Evolutionary conservation across 805 yeast genomes (phyloP).

Genomic region (Kluyveromyces nonfermentans): DNA sequence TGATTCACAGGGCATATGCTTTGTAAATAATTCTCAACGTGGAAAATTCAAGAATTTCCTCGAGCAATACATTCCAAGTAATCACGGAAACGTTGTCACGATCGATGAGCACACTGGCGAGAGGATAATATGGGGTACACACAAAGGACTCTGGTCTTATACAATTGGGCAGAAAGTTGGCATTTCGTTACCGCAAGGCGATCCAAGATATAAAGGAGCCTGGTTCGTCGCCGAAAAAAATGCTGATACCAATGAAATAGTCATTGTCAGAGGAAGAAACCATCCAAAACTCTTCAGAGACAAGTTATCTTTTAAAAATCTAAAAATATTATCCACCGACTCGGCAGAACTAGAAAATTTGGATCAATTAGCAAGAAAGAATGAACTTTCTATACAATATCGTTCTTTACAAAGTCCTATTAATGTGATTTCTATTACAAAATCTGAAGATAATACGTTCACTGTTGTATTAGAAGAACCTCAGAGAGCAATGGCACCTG

Average conservation of each 20-base stretch:
- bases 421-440: conserved; percentile 22
- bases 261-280: conserved; percentile 66
- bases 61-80: conserved; percentile 59
- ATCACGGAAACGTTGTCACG: conserved; percentile 70
- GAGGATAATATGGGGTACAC: conserved; percentile 71
- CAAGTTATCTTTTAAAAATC: conserved; percentile 34
- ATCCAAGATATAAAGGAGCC: conserved; percentile 59
- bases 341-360: background rate
- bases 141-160: conserved; percentile 87
- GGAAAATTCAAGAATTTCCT: conserved; percentile 64
- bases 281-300: conserved; percentile 45
- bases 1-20: conserved; percentile 92
- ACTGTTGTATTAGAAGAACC: conserved; percentile 34
- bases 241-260: conserved; percentile 54
- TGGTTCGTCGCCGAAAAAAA: conserved; percentile 84
- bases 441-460: conserved; percentile 11
- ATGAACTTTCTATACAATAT: conserved; percentile 44
- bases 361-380: conserved; percentile 2
- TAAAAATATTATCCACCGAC: conserved; percentile 13
- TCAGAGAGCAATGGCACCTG: conserved; percentile 77
- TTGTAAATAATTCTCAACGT: conserved; percentile 57
- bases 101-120: conserved; percentile 35
- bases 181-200: conserved; percentile 82
- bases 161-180: conserved; percentile 79
- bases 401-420: conserved; percentile 64